phyloP scores from a whole-genome alignment of 129 eudicot genomes.

The carrot (Daucus carota) region DH1_v3.0 NC_030386.2:21144501-21145000 shows the following conservation, averaged over 20 bases:
- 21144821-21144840: background rate
- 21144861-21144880: too few relatives aligned
- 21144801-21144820: background rate
- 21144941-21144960: too few relatives aligned
- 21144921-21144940: too few relatives aligned
- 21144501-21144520: constrained; percentile 83
- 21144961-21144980: too few relatives aligned
- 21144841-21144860: background rate
- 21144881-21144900: too few relatives aligned
- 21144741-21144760: background rate
- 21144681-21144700: background rate
- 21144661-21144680: background rate
- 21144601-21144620: constrained; percentile 71
- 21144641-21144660: constrained; percentile 33
- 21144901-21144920: too few relatives aligned
- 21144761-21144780: background rate
- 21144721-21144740: background rate
- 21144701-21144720: background rate
- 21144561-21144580: constrained; percentile 99
- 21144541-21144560: constrained; percentile 68
- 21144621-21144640: constrained; percentile 78
- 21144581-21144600: constrained; percentile 78
- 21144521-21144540: constrained; percentile 59
- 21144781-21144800: background rate
- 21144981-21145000: too few relatives aligned